A percentile compares a stretch with the other conserved stretches of the same genome.
These are phyloP conservation scores for Penicillium sp. DNA, from an alignment of 2,329 filamentous ascomycete species.

Conservation along the genomic window DNA sequence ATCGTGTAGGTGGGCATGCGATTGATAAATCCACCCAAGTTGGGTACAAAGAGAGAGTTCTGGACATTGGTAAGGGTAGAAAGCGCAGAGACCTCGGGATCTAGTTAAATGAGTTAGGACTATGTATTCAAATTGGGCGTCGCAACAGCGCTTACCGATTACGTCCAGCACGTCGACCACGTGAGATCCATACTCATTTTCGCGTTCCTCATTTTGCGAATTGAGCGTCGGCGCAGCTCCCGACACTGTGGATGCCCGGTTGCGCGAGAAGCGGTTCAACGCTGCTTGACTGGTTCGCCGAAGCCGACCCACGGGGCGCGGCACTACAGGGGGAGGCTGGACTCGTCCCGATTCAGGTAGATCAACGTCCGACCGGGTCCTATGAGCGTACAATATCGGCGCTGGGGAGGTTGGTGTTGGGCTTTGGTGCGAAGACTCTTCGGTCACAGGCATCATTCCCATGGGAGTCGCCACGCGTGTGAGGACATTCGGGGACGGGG, in stretches of 20 bases:
- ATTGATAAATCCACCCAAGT: constrained; percentile 72
- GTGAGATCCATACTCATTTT: constrained; percentile 55
- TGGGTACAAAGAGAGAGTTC: constrained; percentile 81
- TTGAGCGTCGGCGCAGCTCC: constrained; percentile 19
- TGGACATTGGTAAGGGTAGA: constrained; percentile 85
- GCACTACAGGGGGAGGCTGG: constrained; percentile 14
- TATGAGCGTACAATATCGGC: neutral
- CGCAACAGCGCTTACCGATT: constrained; percentile 52
- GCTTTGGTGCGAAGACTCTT: constrained; percentile 30
- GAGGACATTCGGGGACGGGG: constrained; percentile 21
- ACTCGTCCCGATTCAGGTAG: constrained; percentile 13
- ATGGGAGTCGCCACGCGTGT: constrained; percentile 28
- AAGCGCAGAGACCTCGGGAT: constrained; percentile 77
- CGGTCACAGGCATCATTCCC: constrained; percentile 31
- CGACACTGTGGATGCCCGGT: constrained; percentile 33
- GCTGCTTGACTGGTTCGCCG: constrained; percentile 35
- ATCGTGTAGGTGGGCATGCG: constrained; percentile 74
- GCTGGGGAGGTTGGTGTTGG: constrained; percentile 9
- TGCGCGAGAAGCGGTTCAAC: constrained; percentile 31
- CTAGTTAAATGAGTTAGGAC: constrained; percentile 44
- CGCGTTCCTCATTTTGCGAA: constrained; percentile 4
- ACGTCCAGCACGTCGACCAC: constrained; percentile 67
- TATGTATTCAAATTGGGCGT: neutral
- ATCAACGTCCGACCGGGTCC: neutral
- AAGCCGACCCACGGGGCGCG: constrained; percentile 22